phyloP scores from a whole-genome alignment of 2,329 filamentous ascomycete genomes.

The Cercospora janseana region DNA sequence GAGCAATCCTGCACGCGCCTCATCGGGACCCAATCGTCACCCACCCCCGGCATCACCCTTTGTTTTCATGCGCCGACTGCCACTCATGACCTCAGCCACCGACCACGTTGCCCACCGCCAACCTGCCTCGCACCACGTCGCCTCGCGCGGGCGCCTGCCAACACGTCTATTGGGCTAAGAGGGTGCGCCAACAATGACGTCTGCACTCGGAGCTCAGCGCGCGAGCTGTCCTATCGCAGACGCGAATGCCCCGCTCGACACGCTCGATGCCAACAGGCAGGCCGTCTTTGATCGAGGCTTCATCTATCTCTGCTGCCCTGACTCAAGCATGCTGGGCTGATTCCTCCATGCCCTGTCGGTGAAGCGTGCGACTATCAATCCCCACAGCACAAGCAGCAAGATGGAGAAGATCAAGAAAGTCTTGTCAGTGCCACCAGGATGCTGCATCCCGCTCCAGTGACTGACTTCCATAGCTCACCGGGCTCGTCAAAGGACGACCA shows the following conservation, averaged over 20 bases:
- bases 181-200: conserved; percentile 6
- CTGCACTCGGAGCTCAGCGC: conserved; percentile 10
- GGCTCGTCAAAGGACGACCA: conserved; percentile 39
- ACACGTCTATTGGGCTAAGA: background rate
- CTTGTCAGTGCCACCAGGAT: conserved; percentile 36
- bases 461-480: conserved; percentile 27
- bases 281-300: conserved; percentile 3
- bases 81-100: conserved; percentile 16
- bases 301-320: conserved; percentile 1
- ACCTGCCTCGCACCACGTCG: conserved; percentile 5
- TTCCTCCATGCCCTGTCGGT: no score
- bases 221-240: background rate
- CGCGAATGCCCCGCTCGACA: conserved; percentile 9
- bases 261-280: conserved; percentile 10
- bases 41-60: background rate
- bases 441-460: background rate
- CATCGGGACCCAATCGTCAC: no score
- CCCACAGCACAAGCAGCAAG: background rate
- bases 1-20: no score
- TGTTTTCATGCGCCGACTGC: background rate
- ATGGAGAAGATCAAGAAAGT: conserved; percentile 50
- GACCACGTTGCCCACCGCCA: conserved; percentile 12
- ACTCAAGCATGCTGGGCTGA: background rate
- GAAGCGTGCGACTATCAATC: no score
- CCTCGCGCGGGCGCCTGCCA: background rate